Evolutionary conservation across 306 rosid genomes (phyloP).

Genomic region (Morella rubra): DNA sequence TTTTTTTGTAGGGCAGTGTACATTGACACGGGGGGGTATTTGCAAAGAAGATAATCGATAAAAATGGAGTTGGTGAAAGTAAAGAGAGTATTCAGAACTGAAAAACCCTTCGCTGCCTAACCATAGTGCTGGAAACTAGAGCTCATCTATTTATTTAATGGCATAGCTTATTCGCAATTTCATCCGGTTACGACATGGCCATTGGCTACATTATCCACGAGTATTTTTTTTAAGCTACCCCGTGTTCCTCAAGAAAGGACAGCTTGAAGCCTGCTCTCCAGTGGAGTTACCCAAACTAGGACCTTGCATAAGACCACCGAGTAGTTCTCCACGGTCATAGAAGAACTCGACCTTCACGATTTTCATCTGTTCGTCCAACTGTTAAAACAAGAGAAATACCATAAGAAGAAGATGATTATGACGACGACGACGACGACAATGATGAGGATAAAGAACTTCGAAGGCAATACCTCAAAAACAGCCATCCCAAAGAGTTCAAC

Average conservation of each 20-base stretch:
- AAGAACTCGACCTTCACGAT: constrained; percentile 67
- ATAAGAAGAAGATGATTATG: neutral
- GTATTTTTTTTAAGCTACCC: constrained; percentile 29
- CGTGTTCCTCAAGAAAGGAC: constrained; percentile 49
- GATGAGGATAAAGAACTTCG: neutral
- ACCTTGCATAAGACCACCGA: constrained; percentile 63
- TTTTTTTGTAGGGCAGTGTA: neutral
- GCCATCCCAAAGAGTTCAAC: constrained; percentile 52
- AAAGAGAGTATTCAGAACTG: neutral
- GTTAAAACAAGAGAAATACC: neutral
- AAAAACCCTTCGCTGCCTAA: neutral
- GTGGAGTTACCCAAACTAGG: constrained; percentile 23
- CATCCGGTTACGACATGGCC: no score
- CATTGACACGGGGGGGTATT: neutral
- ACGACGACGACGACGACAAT: neutral
- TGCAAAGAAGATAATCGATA: neutral
- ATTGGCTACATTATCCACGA: neutral
- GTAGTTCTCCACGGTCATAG: constrained; percentile 59
- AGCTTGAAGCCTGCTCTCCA: constrained; percentile 38
- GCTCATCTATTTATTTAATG: neutral
- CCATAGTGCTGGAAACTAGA: neutral
- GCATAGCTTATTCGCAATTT: neutral
- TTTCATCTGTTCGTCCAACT: constrained; percentile 55
- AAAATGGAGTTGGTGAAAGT: neutral
- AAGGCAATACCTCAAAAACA: constrained; percentile 44